These are phyloP conservation scores for Scedosporium boydii DNA, from an alignment of 2,329 filamentous ascomycete species.

Conservation along the genomic window DNA sequence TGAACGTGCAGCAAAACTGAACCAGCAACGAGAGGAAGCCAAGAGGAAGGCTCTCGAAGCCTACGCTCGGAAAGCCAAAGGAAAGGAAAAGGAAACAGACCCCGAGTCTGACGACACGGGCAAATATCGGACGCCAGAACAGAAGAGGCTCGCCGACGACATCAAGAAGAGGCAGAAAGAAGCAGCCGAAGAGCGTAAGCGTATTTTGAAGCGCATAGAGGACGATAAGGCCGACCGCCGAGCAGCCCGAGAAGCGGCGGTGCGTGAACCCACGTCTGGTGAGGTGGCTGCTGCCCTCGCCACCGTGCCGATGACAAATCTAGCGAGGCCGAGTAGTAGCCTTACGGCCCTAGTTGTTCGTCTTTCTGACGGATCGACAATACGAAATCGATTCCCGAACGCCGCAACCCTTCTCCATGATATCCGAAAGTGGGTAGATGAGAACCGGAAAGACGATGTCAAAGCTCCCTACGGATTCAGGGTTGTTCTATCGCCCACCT, in stretches of 20 bases:
- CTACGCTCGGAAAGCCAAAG: constrained; percentile 15
- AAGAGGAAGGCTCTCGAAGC: constrained; percentile 34
- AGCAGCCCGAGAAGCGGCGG: constrained; percentile 31
- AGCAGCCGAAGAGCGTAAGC: constrained; percentile 56
- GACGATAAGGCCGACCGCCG: constrained; percentile 62
- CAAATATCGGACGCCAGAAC: not conserved
- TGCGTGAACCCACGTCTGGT: constrained; percentile 17
- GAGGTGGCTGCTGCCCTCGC: constrained; percentile 20
- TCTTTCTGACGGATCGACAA: constrained; percentile 72
- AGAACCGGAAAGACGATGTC: constrained; percentile 43
- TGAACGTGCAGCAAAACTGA: constrained; percentile 38
- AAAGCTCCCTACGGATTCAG: constrained; percentile 68
- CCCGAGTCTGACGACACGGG: constrained; percentile 18
- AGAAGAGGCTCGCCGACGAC: constrained; percentile 39
- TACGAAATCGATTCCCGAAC: constrained; percentile 63
- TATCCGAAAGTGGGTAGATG: constrained; percentile 71
- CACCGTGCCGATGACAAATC: constrained; percentile 22
- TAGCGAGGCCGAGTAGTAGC: constrained; percentile 18
- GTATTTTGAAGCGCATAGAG: constrained; percentile 67
- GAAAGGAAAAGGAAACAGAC: constrained; percentile 26
- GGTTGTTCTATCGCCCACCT: constrained; percentile 68
- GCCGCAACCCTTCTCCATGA: constrained; percentile 51
- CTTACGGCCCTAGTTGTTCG: constrained; percentile 61
- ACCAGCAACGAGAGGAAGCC: constrained; percentile 30
- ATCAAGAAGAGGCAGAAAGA: constrained; percentile 57